These are phyloP conservation scores for Tolypocladium ophioglossoides DNA, from an alignment of 2,329 filamentous ascomycete genomes.

Conservation along the genomic window DNA sequence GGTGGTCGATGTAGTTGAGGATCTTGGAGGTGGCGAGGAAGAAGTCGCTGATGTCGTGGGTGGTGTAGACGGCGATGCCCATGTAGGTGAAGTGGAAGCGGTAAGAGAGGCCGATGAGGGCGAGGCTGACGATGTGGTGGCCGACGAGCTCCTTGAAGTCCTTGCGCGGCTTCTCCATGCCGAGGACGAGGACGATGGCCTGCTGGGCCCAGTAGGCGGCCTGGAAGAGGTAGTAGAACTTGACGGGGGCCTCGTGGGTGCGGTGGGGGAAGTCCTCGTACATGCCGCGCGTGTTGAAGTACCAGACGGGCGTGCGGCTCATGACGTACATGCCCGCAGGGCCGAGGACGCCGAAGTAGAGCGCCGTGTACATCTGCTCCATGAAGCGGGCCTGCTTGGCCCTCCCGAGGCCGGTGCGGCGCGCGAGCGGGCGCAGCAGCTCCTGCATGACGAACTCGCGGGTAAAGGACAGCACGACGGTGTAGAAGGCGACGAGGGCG, in stretches of 20 bases:
- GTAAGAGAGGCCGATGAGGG: slow-evolving; percentile 78
- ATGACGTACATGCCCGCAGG: slow-evolving; percentile 85
- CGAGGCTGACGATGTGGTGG: slow-evolving; percentile 82
- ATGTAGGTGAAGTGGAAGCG: slow-evolving; percentile 97
- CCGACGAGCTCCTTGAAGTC: slow-evolving; percentile 90
- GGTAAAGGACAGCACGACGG: slow-evolving; percentile 79
- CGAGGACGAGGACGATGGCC: slow-evolving; percentile 74
- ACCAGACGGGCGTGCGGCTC: slow-evolving; percentile 86
- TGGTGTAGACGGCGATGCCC: slow-evolving; percentile 85
- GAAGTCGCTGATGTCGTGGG: slow-evolving; percentile 89
- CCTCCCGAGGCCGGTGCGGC: slow-evolving; percentile 57
- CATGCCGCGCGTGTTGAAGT: slow-evolving; percentile 86
- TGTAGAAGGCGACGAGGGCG: slow-evolving; percentile 83
- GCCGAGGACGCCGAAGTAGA: slow-evolving; percentile 79
- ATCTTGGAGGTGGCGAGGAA: slow-evolving; percentile 90
- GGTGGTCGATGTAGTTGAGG: slow-evolving; percentile 79
- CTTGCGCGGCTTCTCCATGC: slow-evolving; percentile 86
- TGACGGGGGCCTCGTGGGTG: slow-evolving; percentile 71
- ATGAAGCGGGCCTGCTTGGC: slow-evolving; percentile 85
- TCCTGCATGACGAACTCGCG: slow-evolving; percentile 96
- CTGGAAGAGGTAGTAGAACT: slow-evolving; percentile 93
- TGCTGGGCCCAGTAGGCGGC: slow-evolving; percentile 95
- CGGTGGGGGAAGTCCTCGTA: slow-evolving; percentile 81
- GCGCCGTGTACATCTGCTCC: slow-evolving; percentile 89
- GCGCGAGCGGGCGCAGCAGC: slow-evolving; percentile 66